Conservation (phyloP, 805 yeast genomes). For the Yamadazyma akitaensis region DNA sequence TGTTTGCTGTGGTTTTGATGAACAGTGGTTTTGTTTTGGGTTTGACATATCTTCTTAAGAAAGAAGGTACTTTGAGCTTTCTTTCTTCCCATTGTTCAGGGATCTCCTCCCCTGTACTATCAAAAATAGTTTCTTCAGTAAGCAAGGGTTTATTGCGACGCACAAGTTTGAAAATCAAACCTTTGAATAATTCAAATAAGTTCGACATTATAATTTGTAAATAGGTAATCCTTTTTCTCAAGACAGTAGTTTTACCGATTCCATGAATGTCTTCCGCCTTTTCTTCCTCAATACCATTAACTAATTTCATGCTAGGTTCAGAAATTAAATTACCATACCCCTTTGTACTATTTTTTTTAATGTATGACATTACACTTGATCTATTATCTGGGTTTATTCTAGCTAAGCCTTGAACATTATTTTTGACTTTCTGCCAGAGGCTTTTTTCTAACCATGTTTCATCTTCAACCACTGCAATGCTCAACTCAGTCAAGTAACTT, state of each 20-base stretch:
- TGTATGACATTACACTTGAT: neutral
- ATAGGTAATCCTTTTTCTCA: conserved; percentile 19
- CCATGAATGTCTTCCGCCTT: neutral
- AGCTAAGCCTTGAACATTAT: conserved; percentile 6
- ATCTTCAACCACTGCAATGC: conserved; percentile 44
- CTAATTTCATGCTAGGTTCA: conserved; percentile 25
- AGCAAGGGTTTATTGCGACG: conserved; percentile 4
- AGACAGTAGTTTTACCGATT: conserved; percentile 14
- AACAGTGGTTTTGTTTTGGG: conserved; percentile 17
- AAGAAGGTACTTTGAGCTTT: conserved; percentile 22
- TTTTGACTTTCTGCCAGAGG: conserved; percentile 18
- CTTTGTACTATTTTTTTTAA: conserved; percentile 12
- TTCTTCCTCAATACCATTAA: conserved; percentile 15
- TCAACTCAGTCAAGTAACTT: conserved; percentile 60
- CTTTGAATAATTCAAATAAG: conserved; percentile 21
- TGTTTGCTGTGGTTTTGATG: neutral
- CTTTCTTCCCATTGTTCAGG: conserved; percentile 18
- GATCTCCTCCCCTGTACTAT: conserved; percentile 13
- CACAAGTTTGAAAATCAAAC: conserved; percentile 16
- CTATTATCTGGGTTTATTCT: neutral
- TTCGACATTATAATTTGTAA: conserved; percentile 19
- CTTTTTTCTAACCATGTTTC: conserved; percentile 54
- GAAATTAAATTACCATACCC: conserved; percentile 29
- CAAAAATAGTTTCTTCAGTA: neutral
- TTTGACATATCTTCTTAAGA: conserved; percentile 24